Base-by-base conservation (phyloP, 306 rosid genomes). In the Arachis stenosperma region DNA sequence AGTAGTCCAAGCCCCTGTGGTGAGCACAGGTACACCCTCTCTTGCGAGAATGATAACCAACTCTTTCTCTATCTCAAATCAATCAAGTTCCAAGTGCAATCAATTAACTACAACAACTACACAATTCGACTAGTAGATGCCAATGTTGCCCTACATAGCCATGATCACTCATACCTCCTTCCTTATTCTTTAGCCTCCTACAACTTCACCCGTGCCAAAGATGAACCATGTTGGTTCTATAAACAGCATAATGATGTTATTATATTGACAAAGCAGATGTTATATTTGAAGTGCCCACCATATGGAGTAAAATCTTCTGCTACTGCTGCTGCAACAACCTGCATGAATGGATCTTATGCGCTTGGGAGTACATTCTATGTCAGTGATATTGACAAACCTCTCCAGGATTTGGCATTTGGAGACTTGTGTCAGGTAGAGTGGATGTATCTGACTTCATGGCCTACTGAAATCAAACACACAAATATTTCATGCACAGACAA, bases 91-190 rank as follows among this genome's bases (percentile, higher is more conserved):
- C 9, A 68, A 7, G 82, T 79, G 6, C 14, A 46, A 33, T 71
- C 61, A n/a, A 82, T 82, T 44, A 37, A 78, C 33, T 75, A 83
- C 78, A 1, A 22, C 27, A 64, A 79, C 59, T 37, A 15, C 46
- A 79, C 82, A 3, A 85, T 85, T 47, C 71, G 75, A 36, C 2
- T 85, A 6, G 70, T 76, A 29, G 88, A 85, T 42, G 8, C 72
- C 4, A 54, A 41, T 14, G 27, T 67, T 43, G 51, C 12, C 3
- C 13, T 9, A 0, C 46, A 42, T 42, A n/a, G 3, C 0, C 27
- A 56, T 60, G 59, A 62, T 51, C 61, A 15, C 52, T 5, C 15
- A 3, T 61, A 36, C 27, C 9, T 44, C 8, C 79, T 79, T 5
- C 10, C 0, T 53, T 43, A 75, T 53, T 67, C 76, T 55, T 43